Conservation (phyloP, 2,329 filamentous ascomycete species). For the Purpureocillium takamizusanense region DNA sequence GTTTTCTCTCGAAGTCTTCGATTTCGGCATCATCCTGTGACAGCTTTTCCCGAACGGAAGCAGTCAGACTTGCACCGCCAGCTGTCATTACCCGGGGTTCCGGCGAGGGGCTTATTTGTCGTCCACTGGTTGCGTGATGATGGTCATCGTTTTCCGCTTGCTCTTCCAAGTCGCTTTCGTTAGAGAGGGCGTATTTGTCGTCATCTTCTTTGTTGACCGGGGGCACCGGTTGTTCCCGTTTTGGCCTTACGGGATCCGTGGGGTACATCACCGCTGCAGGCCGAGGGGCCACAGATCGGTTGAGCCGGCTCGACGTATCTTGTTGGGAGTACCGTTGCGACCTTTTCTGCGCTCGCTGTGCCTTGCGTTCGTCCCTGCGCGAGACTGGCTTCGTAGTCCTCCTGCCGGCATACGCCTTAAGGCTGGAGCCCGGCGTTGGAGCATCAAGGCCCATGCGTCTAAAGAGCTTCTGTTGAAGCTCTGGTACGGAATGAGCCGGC, state of each 20-base stretch:
- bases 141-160: background rate
- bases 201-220: background rate
- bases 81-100: too few species aligned
- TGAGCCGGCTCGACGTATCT: background rate
- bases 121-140: slow-evolving; percentile 10
- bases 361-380: slow-evolving; percentile 60
- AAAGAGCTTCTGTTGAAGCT: slow-evolving; percentile 27
- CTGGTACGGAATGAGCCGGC: slow-evolving; percentile 16
- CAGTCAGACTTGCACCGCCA: slow-evolving; percentile 7
- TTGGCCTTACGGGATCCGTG: background rate
- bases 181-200: too few species aligned
- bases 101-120: too few species aligned
- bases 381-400: slow-evolving; percentile 6
- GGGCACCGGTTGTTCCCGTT: too few species aligned
- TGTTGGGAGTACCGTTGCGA: slow-evolving; percentile 17
- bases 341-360: slow-evolving; percentile 55
- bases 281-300: background rate
- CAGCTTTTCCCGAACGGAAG: slow-evolving; percentile 41
- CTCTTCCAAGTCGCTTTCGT: too few species aligned
- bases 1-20: slow-evolving; percentile 72
- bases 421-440: slow-evolving; percentile 6
- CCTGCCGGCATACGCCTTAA: slow-evolving; percentile 7
- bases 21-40: slow-evolving; percentile 84
- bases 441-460: slow-evolving; percentile 25
- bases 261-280: background rate